Conservation (phyloP, 805 yeast species). For the Starmerella vaccinii region DNA sequence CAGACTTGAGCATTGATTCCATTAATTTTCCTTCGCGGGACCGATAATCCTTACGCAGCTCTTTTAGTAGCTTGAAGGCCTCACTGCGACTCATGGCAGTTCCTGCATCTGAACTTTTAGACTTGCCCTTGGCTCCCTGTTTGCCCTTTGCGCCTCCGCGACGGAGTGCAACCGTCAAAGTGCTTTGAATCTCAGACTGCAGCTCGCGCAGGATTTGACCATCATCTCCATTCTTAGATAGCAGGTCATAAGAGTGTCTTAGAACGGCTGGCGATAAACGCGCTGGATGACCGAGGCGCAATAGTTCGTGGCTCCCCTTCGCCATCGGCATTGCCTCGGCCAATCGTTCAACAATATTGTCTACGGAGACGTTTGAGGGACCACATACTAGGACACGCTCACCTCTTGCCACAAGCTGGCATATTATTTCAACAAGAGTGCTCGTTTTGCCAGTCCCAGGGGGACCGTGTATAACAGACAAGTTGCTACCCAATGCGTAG, state of each 20-base stretch:
- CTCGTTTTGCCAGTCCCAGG: slow-evolving; percentile 82
- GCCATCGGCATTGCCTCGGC: slow-evolving; percentile 60
- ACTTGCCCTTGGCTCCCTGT: slow-evolving; percentile 37
- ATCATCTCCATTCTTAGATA: slow-evolving; percentile 48
- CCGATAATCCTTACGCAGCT: slow-evolving; percentile 58
- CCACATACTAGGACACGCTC: slow-evolving; percentile 77
- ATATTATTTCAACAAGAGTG: slow-evolving; percentile 69
- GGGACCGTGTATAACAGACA: slow-evolving; percentile 62
- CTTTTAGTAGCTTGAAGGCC: slow-evolving; percentile 59
- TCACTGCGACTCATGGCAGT: slow-evolving; percentile 25
- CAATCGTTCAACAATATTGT: slow-evolving; percentile 38
- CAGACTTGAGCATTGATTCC: slow-evolving; percentile 44
- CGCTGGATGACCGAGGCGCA: slow-evolving; percentile 92
- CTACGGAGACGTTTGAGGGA: slow-evolving; percentile 87
- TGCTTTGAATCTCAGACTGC: slow-evolving; percentile 53
- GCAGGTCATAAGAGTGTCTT: slow-evolving; percentile 65
- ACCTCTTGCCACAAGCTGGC: slow-evolving; percentile 49
- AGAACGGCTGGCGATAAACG: slow-evolving; percentile 53
- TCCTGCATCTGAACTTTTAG: slow-evolving; percentile 24
- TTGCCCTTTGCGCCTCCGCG: slow-evolving; percentile 34
- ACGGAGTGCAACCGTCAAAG: slow-evolving; percentile 46
- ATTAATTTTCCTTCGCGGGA: slow-evolving; percentile 55
- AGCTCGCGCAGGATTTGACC: slow-evolving; percentile 59
- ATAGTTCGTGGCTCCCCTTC: slow-evolving; percentile 36
- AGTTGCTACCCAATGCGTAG: slow-evolving; percentile 46